Conservation (phyloP, 495 filamentous ascomycete species). For the Niebla homalea region DNA sequence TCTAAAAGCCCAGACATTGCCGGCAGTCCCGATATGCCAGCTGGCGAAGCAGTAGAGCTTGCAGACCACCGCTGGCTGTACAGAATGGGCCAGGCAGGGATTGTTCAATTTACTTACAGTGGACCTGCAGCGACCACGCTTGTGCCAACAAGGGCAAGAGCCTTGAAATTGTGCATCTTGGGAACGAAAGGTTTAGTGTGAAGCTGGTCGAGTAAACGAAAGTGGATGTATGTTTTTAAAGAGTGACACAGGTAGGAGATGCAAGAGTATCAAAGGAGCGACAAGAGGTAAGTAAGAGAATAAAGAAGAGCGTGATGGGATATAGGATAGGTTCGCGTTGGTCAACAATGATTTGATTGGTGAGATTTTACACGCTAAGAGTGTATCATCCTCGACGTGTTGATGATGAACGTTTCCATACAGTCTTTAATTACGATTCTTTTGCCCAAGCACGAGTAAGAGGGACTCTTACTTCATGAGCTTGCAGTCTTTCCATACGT, state of each 20-base stretch:
- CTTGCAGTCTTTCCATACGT: too few species aligned
- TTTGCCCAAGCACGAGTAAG: too few species aligned
- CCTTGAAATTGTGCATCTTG: neutral
- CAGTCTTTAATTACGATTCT: too few species aligned
- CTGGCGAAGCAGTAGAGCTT: neutral
- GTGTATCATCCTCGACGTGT: too few species aligned
- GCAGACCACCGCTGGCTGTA: neutral
- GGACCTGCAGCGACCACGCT: neutral
- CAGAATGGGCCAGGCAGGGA: too few species aligned
- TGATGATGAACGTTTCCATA: too few species aligned
- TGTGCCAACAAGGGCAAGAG: neutral
- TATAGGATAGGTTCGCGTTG: neutral
- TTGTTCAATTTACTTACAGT: neutral
- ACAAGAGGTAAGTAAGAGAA: neutral
- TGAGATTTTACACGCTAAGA: too few species aligned
- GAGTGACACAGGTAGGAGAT: too few species aligned
- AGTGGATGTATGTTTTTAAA: neutral
- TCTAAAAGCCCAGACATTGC: neutral
- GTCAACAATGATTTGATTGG: neutral
- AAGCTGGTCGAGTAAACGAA: neutral
- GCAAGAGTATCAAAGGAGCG: neutral
- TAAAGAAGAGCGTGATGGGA: neutral
- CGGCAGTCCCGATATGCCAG: neutral
- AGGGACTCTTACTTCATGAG: too few species aligned
- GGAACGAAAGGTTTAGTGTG: neutral